These are phyloP conservation scores for Lichina pygmaea DNA, from an alignment of 495 filamentous ascomycete genomes.

Conservation along the genomic window DNA sequence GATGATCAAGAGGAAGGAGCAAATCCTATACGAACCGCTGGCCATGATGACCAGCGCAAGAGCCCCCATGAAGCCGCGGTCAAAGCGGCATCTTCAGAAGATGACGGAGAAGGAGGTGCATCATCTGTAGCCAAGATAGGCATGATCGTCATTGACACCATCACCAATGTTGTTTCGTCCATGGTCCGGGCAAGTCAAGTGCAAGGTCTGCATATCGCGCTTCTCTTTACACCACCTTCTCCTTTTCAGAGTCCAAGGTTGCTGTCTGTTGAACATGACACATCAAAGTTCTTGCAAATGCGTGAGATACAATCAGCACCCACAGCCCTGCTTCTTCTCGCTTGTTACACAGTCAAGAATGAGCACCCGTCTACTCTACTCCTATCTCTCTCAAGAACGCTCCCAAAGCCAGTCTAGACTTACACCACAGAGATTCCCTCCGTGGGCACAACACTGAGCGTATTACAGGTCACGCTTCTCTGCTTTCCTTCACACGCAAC, in stretches of 20 bases:
- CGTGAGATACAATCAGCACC: too few relatives aligned
- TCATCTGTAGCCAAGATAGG: neutral
- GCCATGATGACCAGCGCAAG: neutral
- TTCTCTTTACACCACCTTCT: slow-evolving; percentile 1
- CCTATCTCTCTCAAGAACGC: too few relatives aligned
- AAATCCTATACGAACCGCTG: slow-evolving; percentile 4
- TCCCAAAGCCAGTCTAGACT: too few relatives aligned
- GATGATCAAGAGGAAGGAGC: slow-evolving; percentile 6
- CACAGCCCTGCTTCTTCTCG: too few relatives aligned
- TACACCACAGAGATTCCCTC: too few relatives aligned
- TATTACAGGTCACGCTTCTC: slow-evolving; percentile 8
- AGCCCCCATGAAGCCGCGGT: too few relatives aligned
- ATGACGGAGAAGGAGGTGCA: slow-evolving; percentile 2
- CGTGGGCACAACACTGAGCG: too few relatives aligned
- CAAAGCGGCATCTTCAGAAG: neutral
- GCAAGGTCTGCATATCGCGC: slow-evolving; percentile 9
- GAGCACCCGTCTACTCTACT: too few relatives aligned
- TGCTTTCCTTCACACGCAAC: slow-evolving; percentile 10
- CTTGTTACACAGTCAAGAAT: too few relatives aligned
- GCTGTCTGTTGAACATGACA: too few relatives aligned
- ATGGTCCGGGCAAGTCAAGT: slow-evolving; percentile 10
- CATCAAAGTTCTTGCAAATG: too few relatives aligned
- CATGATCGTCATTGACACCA: slow-evolving; percentile 13
- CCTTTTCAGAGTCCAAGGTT: too few relatives aligned
- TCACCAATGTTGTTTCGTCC: slow-evolving; percentile 18